A percentile compares a stretch with the other conserved stretches of the same genome.
Conservation (phyloP, 352 stramenopile genomes). For the Elongisporangium prolatum region DNA sequence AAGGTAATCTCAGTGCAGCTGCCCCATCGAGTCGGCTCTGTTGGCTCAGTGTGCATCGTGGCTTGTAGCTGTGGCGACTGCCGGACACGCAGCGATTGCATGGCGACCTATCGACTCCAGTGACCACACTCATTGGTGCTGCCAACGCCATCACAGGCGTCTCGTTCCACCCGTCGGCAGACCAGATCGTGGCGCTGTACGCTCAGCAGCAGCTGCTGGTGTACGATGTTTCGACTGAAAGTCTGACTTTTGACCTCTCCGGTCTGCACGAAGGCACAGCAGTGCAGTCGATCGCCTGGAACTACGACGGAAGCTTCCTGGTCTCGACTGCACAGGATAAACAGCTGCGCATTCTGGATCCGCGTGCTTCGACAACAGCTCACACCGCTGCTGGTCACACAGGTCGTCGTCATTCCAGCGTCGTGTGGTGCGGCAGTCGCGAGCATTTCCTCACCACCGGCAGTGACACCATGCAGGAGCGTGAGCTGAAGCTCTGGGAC, state of each 20-base stretch:
- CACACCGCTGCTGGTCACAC: slow-evolving; percentile 31
- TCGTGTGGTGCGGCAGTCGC: slow-evolving; percentile 52
- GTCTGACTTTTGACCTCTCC: slow-evolving; percentile 5
- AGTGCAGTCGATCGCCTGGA: slow-evolving; percentile 48
- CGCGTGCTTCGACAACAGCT: slow-evolving; percentile 16
- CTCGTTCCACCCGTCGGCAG: slow-evolving; percentile 49
- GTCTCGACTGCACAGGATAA: slow-evolving; percentile 39
- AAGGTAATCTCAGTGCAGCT: slow-evolving; percentile 17
- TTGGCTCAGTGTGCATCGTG: neutral
- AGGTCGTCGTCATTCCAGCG: slow-evolving; percentile 38
- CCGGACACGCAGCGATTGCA: slow-evolving; percentile 15
- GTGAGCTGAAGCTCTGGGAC: slow-evolving; percentile 80
- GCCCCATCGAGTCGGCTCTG: neutral
- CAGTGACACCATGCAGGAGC: slow-evolving; percentile 58
- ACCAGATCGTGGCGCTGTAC: slow-evolving; percentile 35
- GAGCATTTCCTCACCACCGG: slow-evolving; percentile 58
- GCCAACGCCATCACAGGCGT: slow-evolving; percentile 29
- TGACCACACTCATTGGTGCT: slow-evolving; percentile 10
- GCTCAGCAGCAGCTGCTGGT: slow-evolving; percentile 34
- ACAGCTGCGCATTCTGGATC: slow-evolving; percentile 49
- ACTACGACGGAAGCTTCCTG: slow-evolving; percentile 60
- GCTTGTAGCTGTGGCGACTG: slow-evolving; percentile 51
- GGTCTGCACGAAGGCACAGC: slow-evolving; percentile 4
- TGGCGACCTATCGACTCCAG: slow-evolving; percentile 20
- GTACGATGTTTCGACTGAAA: slow-evolving; percentile 40